Conservation (phyloP, 2,329 filamentous ascomycete genomes). For the Penicillium sp. region DNA sequence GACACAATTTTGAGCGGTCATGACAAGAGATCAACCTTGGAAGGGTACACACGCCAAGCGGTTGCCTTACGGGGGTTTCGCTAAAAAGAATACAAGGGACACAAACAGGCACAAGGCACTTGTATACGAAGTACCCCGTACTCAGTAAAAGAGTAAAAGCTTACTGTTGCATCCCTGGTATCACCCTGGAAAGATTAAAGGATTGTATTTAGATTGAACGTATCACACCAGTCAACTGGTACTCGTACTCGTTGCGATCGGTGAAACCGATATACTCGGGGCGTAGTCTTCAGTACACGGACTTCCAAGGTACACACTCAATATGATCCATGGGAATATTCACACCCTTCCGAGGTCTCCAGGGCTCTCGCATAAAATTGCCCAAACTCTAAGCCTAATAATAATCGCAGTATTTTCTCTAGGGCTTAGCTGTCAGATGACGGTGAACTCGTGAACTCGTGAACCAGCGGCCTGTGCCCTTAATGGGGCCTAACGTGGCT, state of each 20-base stretch:
- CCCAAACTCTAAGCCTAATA: neutral
- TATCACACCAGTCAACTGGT: neutral
- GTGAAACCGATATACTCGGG: too few species aligned
- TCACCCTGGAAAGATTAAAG: too few species aligned
- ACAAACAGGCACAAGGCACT: too few species aligned
- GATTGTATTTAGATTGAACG: too few species aligned
- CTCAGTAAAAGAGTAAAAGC: too few species aligned
- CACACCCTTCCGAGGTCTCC: neutral
- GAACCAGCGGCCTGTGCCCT: slow-evolving; percentile 9
- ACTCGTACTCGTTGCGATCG: too few species aligned
- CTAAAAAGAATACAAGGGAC: neutral
- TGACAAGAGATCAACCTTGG: neutral
- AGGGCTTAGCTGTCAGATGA: slow-evolving; percentile 2
- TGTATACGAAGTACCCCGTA: too few species aligned
- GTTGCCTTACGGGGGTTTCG: neutral
- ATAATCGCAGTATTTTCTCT: neutral
- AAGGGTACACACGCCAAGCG: neutral
- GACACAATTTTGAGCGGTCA: neutral
- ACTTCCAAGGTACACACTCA: too few species aligned
- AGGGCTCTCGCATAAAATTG: neutral
- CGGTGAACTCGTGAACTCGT: neutral
- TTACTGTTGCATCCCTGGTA: too few species aligned
- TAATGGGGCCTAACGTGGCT: neutral
- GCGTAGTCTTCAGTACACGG: neutral
- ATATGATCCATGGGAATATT: too few species aligned